Evolutionary conservation across 1,284 basidiomycete species (phyloP), one percentile per base, ranked within the genome.

Genomic region (Abortiporus biennis): DNA sequence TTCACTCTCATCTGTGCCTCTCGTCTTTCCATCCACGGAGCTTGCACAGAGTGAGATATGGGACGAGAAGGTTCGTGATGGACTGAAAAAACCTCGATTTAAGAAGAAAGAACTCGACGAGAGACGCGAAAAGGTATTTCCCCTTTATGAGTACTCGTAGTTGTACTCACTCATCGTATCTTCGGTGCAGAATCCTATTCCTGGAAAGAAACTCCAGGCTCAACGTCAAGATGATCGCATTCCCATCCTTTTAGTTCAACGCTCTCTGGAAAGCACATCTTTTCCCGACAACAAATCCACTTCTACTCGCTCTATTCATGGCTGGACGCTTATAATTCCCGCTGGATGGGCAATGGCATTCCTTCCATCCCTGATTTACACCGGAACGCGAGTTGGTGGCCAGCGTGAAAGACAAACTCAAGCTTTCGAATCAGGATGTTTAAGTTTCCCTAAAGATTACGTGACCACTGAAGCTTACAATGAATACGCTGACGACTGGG

Each of bases 271-370:
- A 49, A 46, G 60, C 40, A 47, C 50, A 21, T 55, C 61, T 8
- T 19, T 54, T 5, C 35, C 54, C 8, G 44, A 45, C 3, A 48
- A 50, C 12, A 41, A 45, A 25, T 40, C 45, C 3, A 51, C 52
- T 13, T 62, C 40, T 30, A 48, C 51, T 21, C 51, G 63, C 47
- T 64, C 72, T 0, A 66, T 90, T 24, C 80, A 92, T 52, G 91
- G 92, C 25, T 95, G 85, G 83, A 90, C 81, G 1, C 65, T 97
- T 4, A 67, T 94, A 20, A 62, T 94, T 23, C 92, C 93, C 1
- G 69, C 78, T 1, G 89, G 89, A 6, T 97, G 92, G 92, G 72
- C 76, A 1, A 92, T 92, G 83, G 71, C 91, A 1, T 89, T 96
- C 62, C 78, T 90, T 47, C 74, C 73, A 20, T 92, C 92, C 0